A percentile compares a stretch with the other conserved stretches of the same genome.
Conservation (phyloP, 345 rosid species). For the Ailanthus altissimus region DNA sequence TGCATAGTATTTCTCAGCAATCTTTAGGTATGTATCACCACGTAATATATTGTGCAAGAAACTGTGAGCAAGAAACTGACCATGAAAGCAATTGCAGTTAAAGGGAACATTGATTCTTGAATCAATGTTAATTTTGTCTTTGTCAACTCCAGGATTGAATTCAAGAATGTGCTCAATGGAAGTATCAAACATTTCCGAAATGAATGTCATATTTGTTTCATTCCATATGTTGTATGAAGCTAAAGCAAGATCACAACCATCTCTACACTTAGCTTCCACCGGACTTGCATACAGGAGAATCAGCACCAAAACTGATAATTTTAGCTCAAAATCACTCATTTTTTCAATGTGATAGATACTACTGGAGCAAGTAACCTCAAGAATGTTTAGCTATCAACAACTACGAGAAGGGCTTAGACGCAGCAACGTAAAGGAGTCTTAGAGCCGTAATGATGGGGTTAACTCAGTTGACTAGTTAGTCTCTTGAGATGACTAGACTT, state of each 20-base stretch:
- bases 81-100: background rate
- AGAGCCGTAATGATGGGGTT: background rate
- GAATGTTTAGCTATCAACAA: background rate
- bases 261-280: background rate
- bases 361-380: background rate
- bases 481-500: too few relatives aligned
- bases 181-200: slow-evolving; percentile 37
- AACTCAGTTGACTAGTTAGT: background rate
- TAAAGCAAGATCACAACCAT: slow-evolving; percentile 45
- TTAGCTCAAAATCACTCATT: background rate
- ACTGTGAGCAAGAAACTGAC: background rate
- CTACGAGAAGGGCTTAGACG: background rate
- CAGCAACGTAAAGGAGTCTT: background rate
- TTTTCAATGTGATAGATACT: background rate
- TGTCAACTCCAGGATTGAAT: slow-evolving; percentile 17
- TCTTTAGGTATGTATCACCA: background rate
- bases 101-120: slow-evolving; percentile 6
- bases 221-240: slow-evolving; percentile 43
- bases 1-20: slow-evolving; percentile 5
- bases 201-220: slow-evolving; percentile 44
- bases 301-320: background rate
- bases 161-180: slow-evolving; percentile 29
- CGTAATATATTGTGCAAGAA: background rate
- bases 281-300: background rate
- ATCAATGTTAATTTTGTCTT: background rate